phyloP scores from a whole-genome alignment of 768 basidiomycete species.

The Stropharia rugosoannulata region DNA sequence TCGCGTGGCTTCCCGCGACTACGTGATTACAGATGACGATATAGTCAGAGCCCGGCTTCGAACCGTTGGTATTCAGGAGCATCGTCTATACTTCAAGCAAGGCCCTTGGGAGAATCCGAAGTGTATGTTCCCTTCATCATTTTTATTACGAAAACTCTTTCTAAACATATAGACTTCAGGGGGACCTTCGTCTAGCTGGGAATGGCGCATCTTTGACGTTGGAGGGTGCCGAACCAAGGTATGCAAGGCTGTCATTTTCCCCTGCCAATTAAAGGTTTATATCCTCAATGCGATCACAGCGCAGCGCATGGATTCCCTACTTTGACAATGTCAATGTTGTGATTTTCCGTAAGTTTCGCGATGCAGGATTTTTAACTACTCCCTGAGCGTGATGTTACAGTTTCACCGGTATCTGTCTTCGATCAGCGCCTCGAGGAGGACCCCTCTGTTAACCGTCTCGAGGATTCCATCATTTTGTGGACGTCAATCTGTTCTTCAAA shows the following conservation, averaged over 20 bases:
- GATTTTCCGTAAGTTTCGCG: constrained; percentile 54
- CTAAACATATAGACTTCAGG: constrained; percentile 7
- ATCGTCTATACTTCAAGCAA: constrained; percentile 47
- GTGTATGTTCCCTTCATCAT: constrained; percentile 19
- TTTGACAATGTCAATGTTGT: constrained; percentile 79
- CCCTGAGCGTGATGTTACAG: constrained; percentile 18
- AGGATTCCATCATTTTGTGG: constrained; percentile 75
- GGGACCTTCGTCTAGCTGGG: constrained; percentile 39
- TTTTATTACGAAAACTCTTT: background rate
- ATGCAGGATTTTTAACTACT: background rate
- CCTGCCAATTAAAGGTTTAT: constrained; percentile 5
- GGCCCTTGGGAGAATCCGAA: constrained; percentile 37
- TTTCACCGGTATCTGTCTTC: constrained; percentile 79
- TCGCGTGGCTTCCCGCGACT: constrained; percentile 60
- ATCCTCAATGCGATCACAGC: constrained; percentile 37
- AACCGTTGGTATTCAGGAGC: constrained; percentile 72
- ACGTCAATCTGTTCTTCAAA: constrained; percentile 65
- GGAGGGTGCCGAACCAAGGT: constrained; percentile 72
- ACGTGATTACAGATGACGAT: constrained; percentile 69
- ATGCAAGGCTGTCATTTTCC: constrained; percentile 15
- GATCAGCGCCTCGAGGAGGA: constrained; percentile 77
- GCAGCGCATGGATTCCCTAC: constrained; percentile 77
- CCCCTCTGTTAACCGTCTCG: constrained; percentile 64
- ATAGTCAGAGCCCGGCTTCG: constrained; percentile 69
- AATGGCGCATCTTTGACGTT: constrained; percentile 78